Conservation (phyloP, 148 eudicot genomes). For the Beta vulgaris region DNA sequence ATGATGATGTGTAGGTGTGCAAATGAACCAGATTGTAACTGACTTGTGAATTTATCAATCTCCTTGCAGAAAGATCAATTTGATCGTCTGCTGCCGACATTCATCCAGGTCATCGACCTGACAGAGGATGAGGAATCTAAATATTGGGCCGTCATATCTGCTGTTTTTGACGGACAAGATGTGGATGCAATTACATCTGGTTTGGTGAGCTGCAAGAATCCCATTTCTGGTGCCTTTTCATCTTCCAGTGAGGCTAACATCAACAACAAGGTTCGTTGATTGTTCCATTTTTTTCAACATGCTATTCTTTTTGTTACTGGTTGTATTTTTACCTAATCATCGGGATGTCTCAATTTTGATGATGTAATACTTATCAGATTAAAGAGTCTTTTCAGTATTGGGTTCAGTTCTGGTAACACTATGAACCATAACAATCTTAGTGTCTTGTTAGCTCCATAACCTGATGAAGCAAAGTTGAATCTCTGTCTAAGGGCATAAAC, state of each 20-base stretch:
- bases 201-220: conserved; percentile 37
- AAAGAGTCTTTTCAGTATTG: neutral
- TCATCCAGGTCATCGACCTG: conserved; percentile 80
- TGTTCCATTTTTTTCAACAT: neutral
- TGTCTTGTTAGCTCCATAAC: no score
- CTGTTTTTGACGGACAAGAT: conserved; percentile 74
- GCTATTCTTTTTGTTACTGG: neutral
- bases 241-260: conserved; percentile 52
- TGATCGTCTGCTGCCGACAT: conserved; percentile 83
- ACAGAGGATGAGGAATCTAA: conserved; percentile 68
- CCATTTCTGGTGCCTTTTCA: conserved; percentile 23
- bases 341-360: neutral
- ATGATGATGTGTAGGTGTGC: neutral
- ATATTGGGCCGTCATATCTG: conserved; percentile 76
- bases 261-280: conserved; percentile 70
- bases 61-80: conserved; percentile 89
- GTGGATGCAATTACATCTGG: conserved; percentile 40
- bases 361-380: neutral
- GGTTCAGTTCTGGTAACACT: no score
- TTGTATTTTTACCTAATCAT: neutral
- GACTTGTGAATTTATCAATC: conserved; percentile 10
- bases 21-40: neutral
- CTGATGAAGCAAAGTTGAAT: no score
- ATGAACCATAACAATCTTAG: no score
- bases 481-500: neutral